These are phyloP conservation scores for Phytophthora pini DNA, from an alignment of 352 stramenopile genomes.

Conservation along the genomic window DNA sequence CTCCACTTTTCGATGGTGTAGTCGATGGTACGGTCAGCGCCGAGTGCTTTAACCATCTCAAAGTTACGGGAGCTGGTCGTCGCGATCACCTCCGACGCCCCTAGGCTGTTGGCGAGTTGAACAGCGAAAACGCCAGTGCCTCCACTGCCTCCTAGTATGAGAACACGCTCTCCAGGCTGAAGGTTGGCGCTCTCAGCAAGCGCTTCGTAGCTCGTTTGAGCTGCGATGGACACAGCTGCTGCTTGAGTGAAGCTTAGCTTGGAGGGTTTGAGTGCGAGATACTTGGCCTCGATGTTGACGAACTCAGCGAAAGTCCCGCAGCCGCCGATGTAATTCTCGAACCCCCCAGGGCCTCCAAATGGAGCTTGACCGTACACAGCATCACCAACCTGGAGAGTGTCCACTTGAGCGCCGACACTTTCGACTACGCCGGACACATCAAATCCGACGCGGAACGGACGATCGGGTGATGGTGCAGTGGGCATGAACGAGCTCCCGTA, in stretches of 20 bases:
- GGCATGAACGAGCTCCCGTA: background rate
- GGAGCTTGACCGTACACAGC: background rate
- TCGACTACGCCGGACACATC: background rate
- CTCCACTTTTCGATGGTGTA: background rate
- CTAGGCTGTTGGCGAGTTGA: background rate
- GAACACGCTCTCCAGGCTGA: background rate
- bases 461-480: background rate
- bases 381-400: background rate
- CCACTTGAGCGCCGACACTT: background rate
- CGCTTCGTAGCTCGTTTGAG: background rate
- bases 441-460: background rate
- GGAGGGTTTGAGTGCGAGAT: background rate
- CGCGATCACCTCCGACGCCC: background rate
- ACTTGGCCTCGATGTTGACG: background rate
- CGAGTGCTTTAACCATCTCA: background rate
- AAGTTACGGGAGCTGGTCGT: background rate
- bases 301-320: background rate
- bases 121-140: background rate
- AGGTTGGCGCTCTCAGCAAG: constrained; percentile 1
- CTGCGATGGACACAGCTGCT: background rate
- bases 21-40: background rate
- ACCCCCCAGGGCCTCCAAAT: background rate
- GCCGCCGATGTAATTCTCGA: background rate
- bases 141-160: background rate
- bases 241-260: background rate